Percentiles rank a stretch among this genome's conserved stretches.
These are phyloP conservation scores for Penicillium sp. DNA, from an alignment of 2,329 filamentous ascomycete species.

Conservation along the genomic window DNA sequence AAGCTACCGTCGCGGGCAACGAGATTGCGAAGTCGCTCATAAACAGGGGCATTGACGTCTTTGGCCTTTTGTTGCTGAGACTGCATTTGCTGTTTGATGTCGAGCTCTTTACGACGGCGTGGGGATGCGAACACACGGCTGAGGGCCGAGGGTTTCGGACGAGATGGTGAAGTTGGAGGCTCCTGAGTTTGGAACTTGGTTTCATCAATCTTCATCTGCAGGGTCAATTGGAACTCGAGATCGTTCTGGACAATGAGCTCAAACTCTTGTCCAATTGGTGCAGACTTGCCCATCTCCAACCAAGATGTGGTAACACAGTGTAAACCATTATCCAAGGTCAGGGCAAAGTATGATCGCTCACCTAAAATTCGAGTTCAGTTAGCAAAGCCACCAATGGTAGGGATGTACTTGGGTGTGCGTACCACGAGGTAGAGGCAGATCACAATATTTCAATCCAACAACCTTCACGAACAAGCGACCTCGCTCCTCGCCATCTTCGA, in stretches of 20 bases:
- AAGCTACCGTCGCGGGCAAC: constrained; percentile 93
- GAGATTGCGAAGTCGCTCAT: constrained; percentile 82
- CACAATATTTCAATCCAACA: constrained; percentile 94
- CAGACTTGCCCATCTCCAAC: constrained; percentile 87
- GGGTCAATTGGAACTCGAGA: constrained; percentile 95
- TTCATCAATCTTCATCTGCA: constrained; percentile 91
- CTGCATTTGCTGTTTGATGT: constrained; percentile 79
- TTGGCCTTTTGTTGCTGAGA: constrained; percentile 71
- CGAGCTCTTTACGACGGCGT: constrained; percentile 94
- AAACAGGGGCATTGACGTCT: constrained; percentile 61
- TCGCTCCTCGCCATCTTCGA: constrained; percentile 80
- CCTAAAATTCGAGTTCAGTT: constrained; percentile 52
- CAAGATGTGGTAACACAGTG: constrained; percentile 97
- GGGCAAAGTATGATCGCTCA: constrained; percentile 89
- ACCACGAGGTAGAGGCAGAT: constrained; percentile 83
- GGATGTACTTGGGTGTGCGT: constrained; percentile 41
- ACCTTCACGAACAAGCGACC: constrained; percentile 97
- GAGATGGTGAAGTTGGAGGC: constrained; percentile 58
- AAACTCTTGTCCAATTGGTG: constrained; percentile 96
- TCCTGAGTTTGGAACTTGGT: constrained; percentile 60
- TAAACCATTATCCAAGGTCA: constrained; percentile 96
- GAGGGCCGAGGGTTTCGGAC: constrained; percentile 83
- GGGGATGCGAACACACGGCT: constrained; percentile 91
- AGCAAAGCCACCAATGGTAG: constrained; percentile 14
- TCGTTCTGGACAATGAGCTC: constrained; percentile 96